phyloP scores from a whole-genome alignment of 495 filamentous ascomycete genomes.

The Penicillium ochrochloron region DNA sequence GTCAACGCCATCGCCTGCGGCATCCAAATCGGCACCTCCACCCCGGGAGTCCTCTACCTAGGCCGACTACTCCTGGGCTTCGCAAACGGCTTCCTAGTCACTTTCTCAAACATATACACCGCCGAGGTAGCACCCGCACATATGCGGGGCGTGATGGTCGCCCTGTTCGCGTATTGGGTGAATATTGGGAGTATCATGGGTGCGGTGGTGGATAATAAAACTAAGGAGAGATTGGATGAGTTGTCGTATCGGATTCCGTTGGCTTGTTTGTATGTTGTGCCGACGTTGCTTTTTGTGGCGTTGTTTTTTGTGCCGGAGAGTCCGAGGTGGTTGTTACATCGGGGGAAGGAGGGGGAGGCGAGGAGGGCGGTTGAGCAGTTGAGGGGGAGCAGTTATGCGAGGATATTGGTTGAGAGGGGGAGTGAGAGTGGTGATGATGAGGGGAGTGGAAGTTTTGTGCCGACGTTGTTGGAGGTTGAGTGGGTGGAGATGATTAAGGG shows the following conservation, averaged over 20 bases:
- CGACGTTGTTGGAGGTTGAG: conserved; percentile 21
- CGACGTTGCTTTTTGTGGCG: conserved; percentile 15
- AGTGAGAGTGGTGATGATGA: conserved; percentile 11
- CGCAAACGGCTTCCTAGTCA: conserved; percentile 24
- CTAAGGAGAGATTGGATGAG: conserved; percentile 18
- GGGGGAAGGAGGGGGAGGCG: conserved; percentile 13
- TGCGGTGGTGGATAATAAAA: conserved; percentile 22
- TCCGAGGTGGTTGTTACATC: conserved; percentile 25
- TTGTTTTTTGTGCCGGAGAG: conserved; percentile 24
- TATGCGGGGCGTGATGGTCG: conserved; percentile 25
- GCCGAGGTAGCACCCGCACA: conserved; percentile 21
- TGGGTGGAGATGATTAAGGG: conserved; percentile 27
- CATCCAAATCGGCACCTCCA: conserved; percentile 23
- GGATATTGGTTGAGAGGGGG: neutral
- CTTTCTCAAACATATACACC: conserved; percentile 24
- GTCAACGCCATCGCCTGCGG: conserved; percentile 22
- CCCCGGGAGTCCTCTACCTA: conserved; percentile 17
- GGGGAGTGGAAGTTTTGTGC: neutral
- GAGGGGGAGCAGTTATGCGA: conserved; percentile 10
- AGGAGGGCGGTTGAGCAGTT: conserved; percentile 23
- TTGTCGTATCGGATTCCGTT: conserved; percentile 23
- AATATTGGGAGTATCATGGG: conserved; percentile 24
- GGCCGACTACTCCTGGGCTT: conserved; percentile 23
- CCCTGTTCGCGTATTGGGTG: conserved; percentile 23
- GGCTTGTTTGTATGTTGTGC: conserved; percentile 24